A percentile compares a stretch with the other conserved stretches of the same genome.
Conservation (phyloP, 768 basidiomycete species). For the Pleurotus sapidus region DNA sequence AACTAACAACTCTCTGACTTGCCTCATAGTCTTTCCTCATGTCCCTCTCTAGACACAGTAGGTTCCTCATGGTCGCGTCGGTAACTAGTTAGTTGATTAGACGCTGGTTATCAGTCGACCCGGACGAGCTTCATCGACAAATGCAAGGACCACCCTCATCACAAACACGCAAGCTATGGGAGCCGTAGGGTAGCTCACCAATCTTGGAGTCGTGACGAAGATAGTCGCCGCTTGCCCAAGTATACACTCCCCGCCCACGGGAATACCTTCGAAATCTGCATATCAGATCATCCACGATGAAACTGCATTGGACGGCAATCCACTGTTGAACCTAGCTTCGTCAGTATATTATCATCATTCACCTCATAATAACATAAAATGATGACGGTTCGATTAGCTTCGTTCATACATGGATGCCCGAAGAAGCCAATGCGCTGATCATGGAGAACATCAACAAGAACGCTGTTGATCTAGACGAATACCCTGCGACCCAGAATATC, state of each 20-base stretch:
- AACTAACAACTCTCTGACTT: neutral
- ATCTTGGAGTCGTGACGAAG: constrained; percentile 39
- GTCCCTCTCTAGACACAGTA: constrained; percentile 39
- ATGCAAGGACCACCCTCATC: constrained; percentile 35
- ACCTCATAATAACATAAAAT: neutral
- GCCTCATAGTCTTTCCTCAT: constrained; percentile 14
- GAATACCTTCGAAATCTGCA: constrained; percentile 41
- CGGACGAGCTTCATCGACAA: constrained; percentile 48
- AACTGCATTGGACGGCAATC: constrained; percentile 53
- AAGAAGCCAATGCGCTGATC: constrained; percentile 51
- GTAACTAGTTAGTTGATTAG: neutral
- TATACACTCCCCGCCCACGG: constrained; percentile 42
- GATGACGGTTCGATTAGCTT: constrained; percentile 25
- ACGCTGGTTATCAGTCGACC: constrained; percentile 32
- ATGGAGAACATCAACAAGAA: constrained; percentile 66
- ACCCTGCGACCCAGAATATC: constrained; percentile 52
- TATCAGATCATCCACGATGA: constrained; percentile 56
- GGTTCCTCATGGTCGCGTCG: constrained; percentile 8
- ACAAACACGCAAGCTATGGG: constrained; percentile 26
- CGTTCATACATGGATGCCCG: constrained; percentile 59
- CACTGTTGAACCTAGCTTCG: constrained; percentile 62
- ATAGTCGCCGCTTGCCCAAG: constrained; percentile 38
- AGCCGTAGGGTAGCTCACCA: constrained; percentile 25
- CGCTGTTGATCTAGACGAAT: constrained; percentile 66
- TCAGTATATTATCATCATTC: constrained; percentile 43